Base-by-base conservation (phyloP, 2,329 filamentous ascomycete genomes). In the Paecilomyces variotii region DNA sequence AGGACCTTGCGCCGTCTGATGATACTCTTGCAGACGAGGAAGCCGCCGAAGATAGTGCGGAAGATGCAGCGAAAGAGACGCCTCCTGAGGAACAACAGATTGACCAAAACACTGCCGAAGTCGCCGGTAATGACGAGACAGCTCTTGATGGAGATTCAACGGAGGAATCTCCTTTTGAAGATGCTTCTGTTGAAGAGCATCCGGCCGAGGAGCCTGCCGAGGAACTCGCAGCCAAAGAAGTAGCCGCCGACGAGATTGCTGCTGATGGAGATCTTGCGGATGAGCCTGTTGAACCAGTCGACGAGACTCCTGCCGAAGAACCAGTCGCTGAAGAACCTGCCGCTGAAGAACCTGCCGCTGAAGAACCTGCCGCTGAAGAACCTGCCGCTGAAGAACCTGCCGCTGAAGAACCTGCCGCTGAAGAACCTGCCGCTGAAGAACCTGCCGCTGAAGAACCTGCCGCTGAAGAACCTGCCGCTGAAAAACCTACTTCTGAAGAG, bases 191-290 rank as follows among this genome's bases (percentile, higher is more conserved):
- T 9, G 62, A 66, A 56, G 59, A 65, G 55, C 50, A 39, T 26
- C 25, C 59, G 24, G 58, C 45, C 3, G 61, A 66, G 11, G 62
- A 57, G 53, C 54, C 26, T 30, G 56, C 51, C 27, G 27, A 60
- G n/a, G 64, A 62, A 50, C n/a, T 61, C 19, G 53, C 63, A 24
- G 56, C 54, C 3, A 61, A 66, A 56, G 59, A 65, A 53, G 39
- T 39, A 14, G 26, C 60, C 25, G 58, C 39, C 3, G 61, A 66
- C 9, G 61, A 57, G 53, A 51, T 62, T 51, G 52, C 26, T 35
- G 56, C 51, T 28, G 30, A 60, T 24, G 64, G 61, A 45, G 61
- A 63, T 12, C 12, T 45, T 12, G 9, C 52, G 12, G 57, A 60
- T 0, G 56, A 63, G 39, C 30, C 51, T 12, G 12, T 30, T 45